Base-by-base conservation (phyloP, 208 protist species). In the Porcisia hertigi region DNA sequence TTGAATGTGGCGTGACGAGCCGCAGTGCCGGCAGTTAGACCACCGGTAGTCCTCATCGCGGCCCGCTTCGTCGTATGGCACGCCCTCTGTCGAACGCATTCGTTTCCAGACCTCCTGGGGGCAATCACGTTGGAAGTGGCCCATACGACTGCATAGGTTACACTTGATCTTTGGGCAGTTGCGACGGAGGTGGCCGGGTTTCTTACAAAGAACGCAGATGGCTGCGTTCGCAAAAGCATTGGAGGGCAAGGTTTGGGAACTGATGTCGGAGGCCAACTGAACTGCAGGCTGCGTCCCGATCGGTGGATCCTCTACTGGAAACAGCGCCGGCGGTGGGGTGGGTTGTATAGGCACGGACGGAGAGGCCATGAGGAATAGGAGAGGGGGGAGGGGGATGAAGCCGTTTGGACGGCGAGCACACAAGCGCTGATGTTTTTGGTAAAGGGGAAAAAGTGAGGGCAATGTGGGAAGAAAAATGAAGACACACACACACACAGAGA, bases 1-100 rank as follows among this genome's bases (percentile, higher is more conserved):
- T 65, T 91, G 86, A 30, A 90, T 77, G 79, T 95, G 91, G n/a
- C 89, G 83, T 36, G 87, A 89, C 20, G 93, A 95, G 23, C 91
- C 93, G 74, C 93, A 95, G 66, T 73, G 77, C 43, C 84, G 76
- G 76, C 91, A 95, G 65, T 94, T 90, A 23, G 85, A 86, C 64
- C 79, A 86, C 77, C 82, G 79, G 52, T 64, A 69, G 52, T 88
- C 81, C 77, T 86, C 73, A 34, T 58, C 47, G 49, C 65, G 67
- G 45, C 65, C 30, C 5, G 36, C 66, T 6, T 73, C 67, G 3
- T 85, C 69, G 43, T 63, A 30, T 49, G 71, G 8, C 0, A 67
- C 55, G 0, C 71, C 72, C 14, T 75, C 72, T 30, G 59, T 63
- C 25, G 57, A 25, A 45, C 70, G 73, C 45, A 60, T 30, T 36